These are phyloP conservation scores for Termitomyces sp. DNA, from an alignment of 768 basidiomycete species.

Conservation along the genomic window DNA sequence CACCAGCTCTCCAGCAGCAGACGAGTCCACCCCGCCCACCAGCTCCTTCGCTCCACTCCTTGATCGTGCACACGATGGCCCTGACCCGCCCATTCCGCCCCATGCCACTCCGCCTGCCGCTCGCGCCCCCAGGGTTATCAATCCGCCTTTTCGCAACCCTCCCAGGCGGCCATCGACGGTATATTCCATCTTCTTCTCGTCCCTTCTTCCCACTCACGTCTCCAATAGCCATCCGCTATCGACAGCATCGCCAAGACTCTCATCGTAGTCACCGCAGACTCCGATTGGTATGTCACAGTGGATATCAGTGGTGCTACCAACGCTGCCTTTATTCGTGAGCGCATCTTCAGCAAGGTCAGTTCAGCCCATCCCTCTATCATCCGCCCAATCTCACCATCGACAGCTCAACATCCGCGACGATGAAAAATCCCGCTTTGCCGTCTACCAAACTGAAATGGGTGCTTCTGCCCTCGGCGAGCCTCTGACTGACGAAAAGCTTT, in stretches of 20 bases:
- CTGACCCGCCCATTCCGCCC: constrained; percentile 21
- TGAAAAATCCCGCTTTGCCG: constrained; percentile 60
- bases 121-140: constrained; percentile 28
- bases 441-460: constrained; percentile 88
- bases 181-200: constrained; percentile 19
- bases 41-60: constrained; percentile 52
- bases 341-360: constrained; percentile 73
- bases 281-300: constrained; percentile 69
- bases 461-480: constrained; percentile 70
- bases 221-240: constrained; percentile 31
- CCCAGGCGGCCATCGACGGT: constrained; percentile 30
- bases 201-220: constrained; percentile 11
- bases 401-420: constrained; percentile 83
- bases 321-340: constrained; percentile 70
- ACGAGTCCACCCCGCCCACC: constrained; percentile 69
- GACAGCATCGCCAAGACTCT: constrained; percentile 23
- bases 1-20: constrained; percentile 53
- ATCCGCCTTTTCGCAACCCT: constrained; percentile 13
- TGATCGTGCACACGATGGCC: constrained; percentile 31
- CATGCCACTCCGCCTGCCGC: constrained; percentile 17
- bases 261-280: constrained; percentile 72
- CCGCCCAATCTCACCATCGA: constrained; percentile 6
- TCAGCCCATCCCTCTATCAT: constrained; percentile 2
- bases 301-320: constrained; percentile 62
- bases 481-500: constrained; percentile 62